Percentiles rank a stretch among this genome's conserved stretches.
phyloP scores from a whole-genome alignment of 2,329 filamentous ascomycete genomes.

The Gliomastix tumulicola region DNA sequence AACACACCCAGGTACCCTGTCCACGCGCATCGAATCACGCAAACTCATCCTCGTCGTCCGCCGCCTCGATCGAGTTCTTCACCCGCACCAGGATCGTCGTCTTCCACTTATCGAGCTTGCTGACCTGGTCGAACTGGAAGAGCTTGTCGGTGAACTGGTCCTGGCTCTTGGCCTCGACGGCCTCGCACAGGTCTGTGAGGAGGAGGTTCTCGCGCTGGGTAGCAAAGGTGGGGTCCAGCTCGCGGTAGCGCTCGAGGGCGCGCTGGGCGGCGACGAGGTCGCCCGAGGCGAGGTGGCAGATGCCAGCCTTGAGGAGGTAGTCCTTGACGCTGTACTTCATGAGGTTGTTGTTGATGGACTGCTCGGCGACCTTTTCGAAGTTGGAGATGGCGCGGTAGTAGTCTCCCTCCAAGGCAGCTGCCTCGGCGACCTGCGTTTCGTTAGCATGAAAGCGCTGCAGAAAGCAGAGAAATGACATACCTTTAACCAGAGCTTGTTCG shows the following conservation, averaged over 20 bases:
- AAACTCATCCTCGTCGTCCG: constrained; percentile 35
- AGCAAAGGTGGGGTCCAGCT: constrained; percentile 70
- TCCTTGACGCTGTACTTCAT: constrained; percentile 95
- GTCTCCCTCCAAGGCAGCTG: constrained; percentile 73
- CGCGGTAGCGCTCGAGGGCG: constrained; percentile 75
- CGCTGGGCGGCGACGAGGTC: constrained; percentile 75
- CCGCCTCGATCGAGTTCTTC: constrained; percentile 72
- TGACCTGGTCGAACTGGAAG: constrained; percentile 86
- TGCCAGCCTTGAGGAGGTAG: constrained; percentile 88
- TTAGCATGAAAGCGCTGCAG: too few relatives aligned
- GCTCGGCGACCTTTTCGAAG: constrained; percentile 77
- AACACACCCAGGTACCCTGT: too few relatives aligned
- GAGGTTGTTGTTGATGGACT: constrained; percentile 79
- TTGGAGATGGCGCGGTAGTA: constrained; percentile 77
- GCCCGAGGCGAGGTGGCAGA: constrained; percentile 71
- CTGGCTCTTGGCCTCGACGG: constrained; percentile 71
- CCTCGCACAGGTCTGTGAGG: constrained; percentile 66
- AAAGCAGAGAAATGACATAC: too few relatives aligned
- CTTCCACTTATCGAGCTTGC: constrained; percentile 96
- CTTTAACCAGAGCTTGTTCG: constrained; percentile 92
- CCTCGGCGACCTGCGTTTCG: too few relatives aligned
- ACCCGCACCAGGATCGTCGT: constrained; percentile 75
- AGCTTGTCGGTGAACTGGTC: constrained; percentile 80
- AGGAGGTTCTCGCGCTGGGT: constrained; percentile 77
- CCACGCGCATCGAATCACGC: too few relatives aligned